phyloP scores from a whole-genome alignment of 352 stramenopile genomes.

The Peronosclerospora sorghi region DNA sequence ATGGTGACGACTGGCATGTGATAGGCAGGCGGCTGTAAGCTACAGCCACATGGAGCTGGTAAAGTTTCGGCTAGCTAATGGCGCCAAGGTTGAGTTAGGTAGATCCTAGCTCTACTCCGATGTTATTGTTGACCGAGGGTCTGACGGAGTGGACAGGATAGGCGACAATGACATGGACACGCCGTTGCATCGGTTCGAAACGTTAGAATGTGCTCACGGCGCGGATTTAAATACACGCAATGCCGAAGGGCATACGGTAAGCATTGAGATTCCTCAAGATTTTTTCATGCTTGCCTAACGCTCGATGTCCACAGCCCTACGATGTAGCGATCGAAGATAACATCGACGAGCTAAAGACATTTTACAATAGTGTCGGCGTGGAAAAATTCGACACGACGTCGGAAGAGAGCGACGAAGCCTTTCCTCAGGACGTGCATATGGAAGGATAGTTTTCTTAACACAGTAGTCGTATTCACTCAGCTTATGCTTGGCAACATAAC shows the following conservation, averaged over 20 bases:
- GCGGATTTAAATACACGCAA: constrained; percentile 56
- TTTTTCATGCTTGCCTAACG: too few species aligned
- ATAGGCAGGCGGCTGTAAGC: constrained; percentile 54
- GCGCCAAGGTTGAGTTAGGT: constrained; percentile 33
- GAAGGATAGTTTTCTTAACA: too few species aligned
- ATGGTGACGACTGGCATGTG: background rate
- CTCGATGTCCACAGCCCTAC: too few species aligned
- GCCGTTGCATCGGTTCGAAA: constrained; percentile 49
- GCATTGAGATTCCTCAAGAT: background rate
- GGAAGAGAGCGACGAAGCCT: constrained; percentile 19
- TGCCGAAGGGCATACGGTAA: constrained; percentile 39
- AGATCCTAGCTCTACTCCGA: too few species aligned
- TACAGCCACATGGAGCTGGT: constrained; percentile 58
- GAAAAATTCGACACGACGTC: constrained; percentile 32
- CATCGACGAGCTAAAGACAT: too few species aligned
- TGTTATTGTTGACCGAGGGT: too few species aligned
- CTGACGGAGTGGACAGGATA: constrained; percentile 3
- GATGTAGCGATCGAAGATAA: too few species aligned
- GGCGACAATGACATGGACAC: constrained; percentile 57
- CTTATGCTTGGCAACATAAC: too few species aligned
- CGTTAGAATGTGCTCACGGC: constrained; percentile 38
- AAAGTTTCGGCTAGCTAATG: constrained; percentile 33
- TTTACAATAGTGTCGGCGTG: constrained; percentile 28
- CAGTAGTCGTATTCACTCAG: constrained; percentile 37
- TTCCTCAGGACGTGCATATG: constrained; percentile 12